Percentiles rank a stretch among this genome's conserved stretches.
These are phyloP conservation scores for Geotrichum europaeum DNA, from an alignment of 1,139 yeast species.

Conservation along the genomic window DNA sequence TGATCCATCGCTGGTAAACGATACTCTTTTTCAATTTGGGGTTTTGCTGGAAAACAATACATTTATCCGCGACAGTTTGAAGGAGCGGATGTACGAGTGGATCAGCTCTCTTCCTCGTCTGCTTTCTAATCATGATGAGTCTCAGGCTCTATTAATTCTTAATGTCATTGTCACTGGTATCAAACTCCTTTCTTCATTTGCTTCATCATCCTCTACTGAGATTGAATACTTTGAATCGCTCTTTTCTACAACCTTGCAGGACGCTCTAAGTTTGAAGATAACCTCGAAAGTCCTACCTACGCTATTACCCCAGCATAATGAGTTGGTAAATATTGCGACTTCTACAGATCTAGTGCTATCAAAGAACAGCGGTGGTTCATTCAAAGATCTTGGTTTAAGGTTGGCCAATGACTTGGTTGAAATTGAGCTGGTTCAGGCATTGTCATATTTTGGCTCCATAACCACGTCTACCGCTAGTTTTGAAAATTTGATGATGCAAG, in stretches of 20 bases:
- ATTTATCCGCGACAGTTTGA: conserved; percentile 14
- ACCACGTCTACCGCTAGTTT: background rate
- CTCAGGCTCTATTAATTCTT: conserved; percentile 20
- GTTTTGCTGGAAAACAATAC: conserved; percentile 6
- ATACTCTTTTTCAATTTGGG: conserved; percentile 8
- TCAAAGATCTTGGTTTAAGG: conserved; percentile 8
- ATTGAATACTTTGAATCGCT: conserved; percentile 6
- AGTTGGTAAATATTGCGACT: conserved; percentile 4
- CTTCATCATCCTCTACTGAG: background rate
- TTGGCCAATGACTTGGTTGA: conserved; percentile 3
- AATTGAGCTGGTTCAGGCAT: background rate
- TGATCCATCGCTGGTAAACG: background rate
- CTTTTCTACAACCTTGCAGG: conserved; percentile 1
- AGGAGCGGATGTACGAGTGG: conserved; percentile 29
- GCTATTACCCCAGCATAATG: conserved; percentile 8
- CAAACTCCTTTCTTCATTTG: conserved; percentile 16
- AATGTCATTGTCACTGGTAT: conserved; percentile 21
- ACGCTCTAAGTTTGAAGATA: background rate
- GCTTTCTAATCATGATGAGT: conserved; percentile 29
- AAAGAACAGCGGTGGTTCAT: background rate
- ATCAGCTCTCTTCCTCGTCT: conserved; percentile 30
- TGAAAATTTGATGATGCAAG: conserved; percentile 6
- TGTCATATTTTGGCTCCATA: conserved; percentile 2
- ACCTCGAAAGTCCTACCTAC: conserved; percentile 6
- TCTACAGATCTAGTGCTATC: background rate